phyloP scores from a whole-genome alignment of 2,329 filamentous ascomycete genomes.

The Sporothrix sp. region DNA sequence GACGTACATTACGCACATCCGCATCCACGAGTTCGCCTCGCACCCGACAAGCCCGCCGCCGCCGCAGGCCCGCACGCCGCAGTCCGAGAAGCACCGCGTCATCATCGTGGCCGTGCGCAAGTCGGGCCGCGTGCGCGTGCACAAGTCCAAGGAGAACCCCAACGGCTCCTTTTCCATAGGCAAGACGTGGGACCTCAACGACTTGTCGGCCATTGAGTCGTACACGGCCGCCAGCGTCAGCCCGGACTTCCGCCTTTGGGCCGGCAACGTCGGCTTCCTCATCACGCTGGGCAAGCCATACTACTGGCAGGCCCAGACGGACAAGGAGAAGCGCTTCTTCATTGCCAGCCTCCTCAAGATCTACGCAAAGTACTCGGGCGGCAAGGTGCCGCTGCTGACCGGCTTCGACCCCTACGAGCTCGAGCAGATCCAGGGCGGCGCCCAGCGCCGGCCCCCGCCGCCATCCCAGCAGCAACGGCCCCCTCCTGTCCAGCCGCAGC shows the following conservation, averaged over 20 bases:
- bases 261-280: conserved; percentile 71
- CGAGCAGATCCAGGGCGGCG: conserved; percentile 60
- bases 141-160: conserved; percentile 92
- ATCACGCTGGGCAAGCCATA: conserved; percentile 90
- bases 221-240: conserved; percentile 54
- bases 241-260: conserved; percentile 61
- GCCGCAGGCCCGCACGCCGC: conserved; percentile 56
- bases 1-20: conserved; percentile 96
- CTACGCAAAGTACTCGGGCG: conserved; percentile 90
- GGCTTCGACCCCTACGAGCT: conserved; percentile 77
- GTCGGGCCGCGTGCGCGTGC: conserved; percentile 85
- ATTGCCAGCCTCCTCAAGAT: conserved; percentile 95
- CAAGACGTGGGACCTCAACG: conserved; percentile 96
- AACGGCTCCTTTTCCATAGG: conserved; percentile 95
- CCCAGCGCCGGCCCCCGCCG: conserved; percentile 29
- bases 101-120: conserved; percentile 91
- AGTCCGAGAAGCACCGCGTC: conserved; percentile 76
- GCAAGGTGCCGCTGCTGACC: conserved; percentile 64
- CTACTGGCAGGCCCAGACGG: conserved; percentile 88
- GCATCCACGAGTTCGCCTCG: conserved; percentile 75
- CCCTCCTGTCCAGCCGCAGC: conserved; percentile 5
- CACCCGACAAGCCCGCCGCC: conserved; percentile 80
- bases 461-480: conserved; percentile 18
- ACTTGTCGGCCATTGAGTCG: conserved; percentile 73
- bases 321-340: conserved; percentile 98